These are phyloP conservation scores for Dendrobium chrysotoxum DNA, from an alignment of 106 monocot species.

Conservation along the genomic window DNA sequence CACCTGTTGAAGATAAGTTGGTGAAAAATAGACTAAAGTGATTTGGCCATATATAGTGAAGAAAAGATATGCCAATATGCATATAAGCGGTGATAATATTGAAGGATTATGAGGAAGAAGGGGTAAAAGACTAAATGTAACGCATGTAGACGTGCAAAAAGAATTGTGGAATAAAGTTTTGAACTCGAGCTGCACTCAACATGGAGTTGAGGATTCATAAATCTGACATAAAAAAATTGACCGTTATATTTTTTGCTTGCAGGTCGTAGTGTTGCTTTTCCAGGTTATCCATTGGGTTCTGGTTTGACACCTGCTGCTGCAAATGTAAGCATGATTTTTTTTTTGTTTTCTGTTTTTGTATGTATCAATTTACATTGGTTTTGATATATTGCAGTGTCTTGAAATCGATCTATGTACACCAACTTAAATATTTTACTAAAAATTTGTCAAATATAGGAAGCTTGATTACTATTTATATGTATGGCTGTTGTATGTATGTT, in stretches of 20 bases:
- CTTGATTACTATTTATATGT: not conserved
- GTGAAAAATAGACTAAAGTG: not conserved
- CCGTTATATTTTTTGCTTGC: conserved; percentile 7
- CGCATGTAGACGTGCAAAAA: not conserved
- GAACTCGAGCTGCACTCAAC: not conserved
- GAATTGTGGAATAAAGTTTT: not conserved
- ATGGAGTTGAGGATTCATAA: not conserved
- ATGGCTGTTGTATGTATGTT: not conserved
- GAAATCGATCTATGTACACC: conserved; percentile 1
- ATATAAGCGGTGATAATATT: not conserved
- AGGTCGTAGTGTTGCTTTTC: conserved; percentile 95
- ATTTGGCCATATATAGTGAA: not conserved
- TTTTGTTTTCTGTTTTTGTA: not conserved
- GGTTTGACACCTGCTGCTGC: conserved; percentile 81
- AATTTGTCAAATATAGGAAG: not conserved
- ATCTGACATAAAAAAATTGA: not conserved
- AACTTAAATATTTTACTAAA: not conserved
- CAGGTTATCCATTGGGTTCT: conserved; percentile 89
- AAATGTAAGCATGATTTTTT: conserved; percentile 41
- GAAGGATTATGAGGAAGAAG: not conserved
- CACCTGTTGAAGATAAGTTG: not conserved
- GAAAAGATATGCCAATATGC: too few relatives aligned
- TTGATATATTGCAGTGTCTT: conserved; percentile 9
- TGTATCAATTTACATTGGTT: conserved; percentile 22
- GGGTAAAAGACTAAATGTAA: not conserved